Base-by-base conservation (phyloP, 148 eudicot species). In the Heliosperma pusillum region DNA sequence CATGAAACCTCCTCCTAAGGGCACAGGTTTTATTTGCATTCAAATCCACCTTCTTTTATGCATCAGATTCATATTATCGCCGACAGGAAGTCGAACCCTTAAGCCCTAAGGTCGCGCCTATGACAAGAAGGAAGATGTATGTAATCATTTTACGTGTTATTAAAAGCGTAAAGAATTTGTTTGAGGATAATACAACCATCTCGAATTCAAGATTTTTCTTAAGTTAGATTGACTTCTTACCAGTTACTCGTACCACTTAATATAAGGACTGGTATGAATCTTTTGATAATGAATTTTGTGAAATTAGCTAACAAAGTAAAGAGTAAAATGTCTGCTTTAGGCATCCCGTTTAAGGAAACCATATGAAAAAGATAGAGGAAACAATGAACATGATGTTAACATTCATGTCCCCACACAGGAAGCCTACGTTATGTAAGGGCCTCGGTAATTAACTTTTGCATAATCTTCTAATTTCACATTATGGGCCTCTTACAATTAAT, bases 381-480 rank as follows among this genome's bases (percentile, higher is more conserved):
- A 67, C 73, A 79, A 50, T 58, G 66, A 72, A 47, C 47, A 19
- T 60, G 74, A 74, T 79, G 78, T 61, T 67, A 66, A 66, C 78
- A 69, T 74, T 56, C 11, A 61, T 75, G 78, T 77, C 62, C 83
- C 86, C 81, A 75, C 77, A 33, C 61, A 26, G 33, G 76, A 69
- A 40, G 29, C 73, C 76, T 76, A n/a, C n/a, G 75, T 36, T 85
- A 85, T 75, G 83, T 85, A 82, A 74, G 70, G 78, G 73, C 77
- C 66, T 72, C 25, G 61, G 26, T 11, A 13, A 50, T 16, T 50
- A 47, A 47, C 0, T 47, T 47, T 2, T 47, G 2, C 10, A 10
- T 1, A 47, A 10, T 12, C 53, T 47, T 47, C 55, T 50, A 50
- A 13, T 50, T 36, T 36, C 58, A 56, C 29, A 11, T 57, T 42